These are phyloP conservation scores for Xylona heveae DNA, from an alignment of 495 filamentous ascomycete species.

Conservation along the genomic window DNA sequence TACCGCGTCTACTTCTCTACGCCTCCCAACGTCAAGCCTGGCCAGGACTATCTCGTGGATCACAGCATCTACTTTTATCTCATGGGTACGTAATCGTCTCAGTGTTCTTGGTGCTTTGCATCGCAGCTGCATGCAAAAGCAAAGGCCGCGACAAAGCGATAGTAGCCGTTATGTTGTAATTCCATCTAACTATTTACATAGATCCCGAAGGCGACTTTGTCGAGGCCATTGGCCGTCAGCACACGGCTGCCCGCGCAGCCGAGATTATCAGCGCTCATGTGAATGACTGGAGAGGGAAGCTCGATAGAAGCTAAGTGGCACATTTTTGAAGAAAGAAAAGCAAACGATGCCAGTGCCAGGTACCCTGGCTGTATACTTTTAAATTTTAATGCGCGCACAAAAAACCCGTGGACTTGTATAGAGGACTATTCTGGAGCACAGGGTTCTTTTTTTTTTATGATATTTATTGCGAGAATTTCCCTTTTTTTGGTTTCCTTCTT, in stretches of 20 bases:
- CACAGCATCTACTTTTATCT: slow-evolving; percentile 99
- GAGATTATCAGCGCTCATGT: slow-evolving; percentile 73
- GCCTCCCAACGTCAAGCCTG: slow-evolving; percentile 63
- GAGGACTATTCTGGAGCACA: too few relatives aligned
- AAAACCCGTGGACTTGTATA: too few relatives aligned
- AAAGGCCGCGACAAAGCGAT: not conserved
- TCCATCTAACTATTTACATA: slow-evolving; percentile 14
- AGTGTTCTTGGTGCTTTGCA: too few relatives aligned
- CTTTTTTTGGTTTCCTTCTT: too few relatives aligned
- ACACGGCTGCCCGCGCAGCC: slow-evolving; percentile 70
- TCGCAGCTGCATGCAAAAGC: not conserved
- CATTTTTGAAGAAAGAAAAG: too few relatives aligned
- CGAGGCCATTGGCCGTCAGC: slow-evolving; percentile 85
- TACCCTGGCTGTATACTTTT: too few relatives aligned
- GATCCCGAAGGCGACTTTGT: slow-evolving; percentile 97
- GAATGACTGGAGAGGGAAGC: slow-evolving; percentile 55
- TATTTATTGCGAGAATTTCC: too few relatives aligned
- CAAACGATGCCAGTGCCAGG: too few relatives aligned
- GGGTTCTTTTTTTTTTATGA: too few relatives aligned
- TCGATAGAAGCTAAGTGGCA: slow-evolving; percentile 1
- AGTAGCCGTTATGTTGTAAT: not conserved
- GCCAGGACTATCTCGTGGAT: slow-evolving; percentile 92
- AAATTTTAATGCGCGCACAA: too few relatives aligned
- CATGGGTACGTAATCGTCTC: slow-evolving; percentile 68
- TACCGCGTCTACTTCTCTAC: slow-evolving; percentile 97